Conservation (phyloP, 192 early-diverging fungal genomes). For the Phlyctochytrium planicorne region DNA sequence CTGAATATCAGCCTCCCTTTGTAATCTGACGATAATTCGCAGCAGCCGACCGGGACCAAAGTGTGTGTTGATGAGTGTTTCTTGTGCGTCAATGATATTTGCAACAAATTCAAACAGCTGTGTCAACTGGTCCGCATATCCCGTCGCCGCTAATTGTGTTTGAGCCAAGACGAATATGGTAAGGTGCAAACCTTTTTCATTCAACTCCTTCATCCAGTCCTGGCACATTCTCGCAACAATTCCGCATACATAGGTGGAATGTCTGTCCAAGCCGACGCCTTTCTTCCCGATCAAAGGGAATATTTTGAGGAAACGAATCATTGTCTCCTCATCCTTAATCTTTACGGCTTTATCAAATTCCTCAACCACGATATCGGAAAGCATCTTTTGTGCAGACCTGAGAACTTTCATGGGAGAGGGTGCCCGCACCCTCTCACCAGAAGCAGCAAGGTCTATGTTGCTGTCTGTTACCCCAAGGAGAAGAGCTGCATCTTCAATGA, state of each 20-base stretch:
- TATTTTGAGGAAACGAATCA: conserved; percentile 84
- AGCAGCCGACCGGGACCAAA: conserved; percentile 90
- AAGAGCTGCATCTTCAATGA: neutral
- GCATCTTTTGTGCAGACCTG: conserved; percentile 58
- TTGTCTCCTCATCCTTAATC: conserved; percentile 66
- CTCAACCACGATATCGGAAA: conserved; percentile 70
- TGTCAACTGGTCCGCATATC: conserved; percentile 79
- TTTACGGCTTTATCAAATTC: conserved; percentile 81
- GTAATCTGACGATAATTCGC: conserved; percentile 80
- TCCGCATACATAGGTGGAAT: conserved; percentile 78
- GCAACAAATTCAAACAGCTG: conserved; percentile 88
- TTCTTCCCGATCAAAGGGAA: conserved; percentile 86
- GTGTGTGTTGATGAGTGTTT: conserved; percentile 75
- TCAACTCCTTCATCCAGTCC: conserved; percentile 51
- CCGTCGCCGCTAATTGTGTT: conserved; percentile 38
- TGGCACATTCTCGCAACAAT: conserved; percentile 75
- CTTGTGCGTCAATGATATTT: conserved; percentile 82
- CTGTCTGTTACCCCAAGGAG: neutral
- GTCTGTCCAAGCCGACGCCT: conserved; percentile 84
- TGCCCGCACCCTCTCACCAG: conserved; percentile 19
- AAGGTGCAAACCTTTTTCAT: conserved; percentile 37
- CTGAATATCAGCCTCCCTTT: conserved; percentile 85
- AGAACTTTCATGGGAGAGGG: conserved; percentile 48
- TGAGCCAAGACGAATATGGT: conserved; percentile 8
- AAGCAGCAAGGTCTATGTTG: conserved; percentile 8